Evolutionary conservation across 2,329 filamentous ascomycete genomes (phyloP).

Genomic region (Cordyceps fumosorosea): DNA sequence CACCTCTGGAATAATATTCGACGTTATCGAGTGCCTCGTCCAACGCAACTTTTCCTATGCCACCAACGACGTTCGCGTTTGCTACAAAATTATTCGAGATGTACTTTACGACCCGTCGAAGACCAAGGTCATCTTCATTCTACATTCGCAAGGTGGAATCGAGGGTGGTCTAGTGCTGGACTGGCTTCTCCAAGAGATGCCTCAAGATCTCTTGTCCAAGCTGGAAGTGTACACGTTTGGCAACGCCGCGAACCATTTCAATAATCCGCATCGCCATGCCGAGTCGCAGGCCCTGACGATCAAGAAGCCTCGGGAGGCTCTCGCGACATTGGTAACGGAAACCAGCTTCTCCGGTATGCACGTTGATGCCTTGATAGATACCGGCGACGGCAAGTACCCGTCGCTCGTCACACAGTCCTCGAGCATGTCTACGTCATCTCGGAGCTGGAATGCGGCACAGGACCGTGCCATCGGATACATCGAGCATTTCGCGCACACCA

Average conservation of each 20-base stretch:
- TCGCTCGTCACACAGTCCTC: slow-evolving; percentile 21
- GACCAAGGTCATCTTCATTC: slow-evolving; percentile 64
- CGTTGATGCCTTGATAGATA: slow-evolving; percentile 17
- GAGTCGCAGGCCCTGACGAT: slow-evolving; percentile 34
- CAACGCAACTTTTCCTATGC: slow-evolving; percentile 70
- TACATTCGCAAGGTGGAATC: slow-evolving; percentile 74
- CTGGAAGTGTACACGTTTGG: slow-evolving; percentile 76
- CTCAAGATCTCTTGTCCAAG: slow-evolving; percentile 57
- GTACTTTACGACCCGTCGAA: slow-evolving; percentile 55
- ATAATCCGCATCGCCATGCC: slow-evolving; percentile 58
- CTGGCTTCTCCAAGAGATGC: slow-evolving; percentile 67
- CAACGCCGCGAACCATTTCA: slow-evolving; percentile 74
- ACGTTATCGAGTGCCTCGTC: slow-evolving; percentile 69
- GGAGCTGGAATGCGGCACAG: slow-evolving; percentile 31
- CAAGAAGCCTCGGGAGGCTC: slow-evolving; percentile 28
- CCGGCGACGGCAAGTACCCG: slow-evolving; percentile 15
- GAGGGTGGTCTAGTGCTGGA: slow-evolving; percentile 67
- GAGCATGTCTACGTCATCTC: slow-evolving; percentile 26
- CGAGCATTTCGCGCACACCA: slow-evolving; percentile 72
- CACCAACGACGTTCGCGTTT: slow-evolving; percentile 58
- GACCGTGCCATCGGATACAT: slow-evolving; percentile 59
- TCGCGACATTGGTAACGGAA: slow-evolving; percentile 30
- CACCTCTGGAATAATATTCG: slow-evolving; percentile 68
- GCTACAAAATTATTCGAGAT: slow-evolving; percentile 56
- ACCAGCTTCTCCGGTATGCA: slow-evolving; percentile 25